phyloP scores from a whole-genome alignment of 176 grass and related monocot species.

The Elymus sibiricus region DNA sequence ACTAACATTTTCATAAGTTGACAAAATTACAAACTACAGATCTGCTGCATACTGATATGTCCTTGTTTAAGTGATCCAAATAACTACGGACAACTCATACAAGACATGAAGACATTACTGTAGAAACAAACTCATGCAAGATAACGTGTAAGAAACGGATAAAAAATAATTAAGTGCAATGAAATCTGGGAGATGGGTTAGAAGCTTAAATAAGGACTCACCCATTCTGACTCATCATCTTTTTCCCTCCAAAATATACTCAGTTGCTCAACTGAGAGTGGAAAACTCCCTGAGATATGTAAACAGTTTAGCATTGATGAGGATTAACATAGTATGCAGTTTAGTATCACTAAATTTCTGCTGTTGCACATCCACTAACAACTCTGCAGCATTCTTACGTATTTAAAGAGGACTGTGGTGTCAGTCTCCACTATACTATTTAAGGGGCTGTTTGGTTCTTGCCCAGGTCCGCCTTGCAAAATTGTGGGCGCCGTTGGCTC shows the following conservation, averaged over 20 bases:
- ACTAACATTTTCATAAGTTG: slow-evolving; percentile 3
- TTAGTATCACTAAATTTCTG: not conserved
- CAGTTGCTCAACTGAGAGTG: slow-evolving; percentile 54
- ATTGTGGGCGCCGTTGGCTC: too few relatives aligned
- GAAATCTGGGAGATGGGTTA: not conserved
- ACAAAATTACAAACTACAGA: not conserved
- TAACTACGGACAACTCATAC: not conserved
- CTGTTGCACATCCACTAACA: slow-evolving; percentile 19
- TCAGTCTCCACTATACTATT: slow-evolving; percentile 12
- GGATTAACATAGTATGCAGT: not conserved
- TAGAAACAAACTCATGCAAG: slow-evolving; percentile 16
- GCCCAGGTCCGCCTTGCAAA: too few relatives aligned
- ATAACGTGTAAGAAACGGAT: slow-evolving; percentile 7
- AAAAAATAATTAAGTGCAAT: not conserved
- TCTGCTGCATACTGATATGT: not conserved
- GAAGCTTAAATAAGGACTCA: slow-evolving; percentile 35
- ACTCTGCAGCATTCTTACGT: not conserved
- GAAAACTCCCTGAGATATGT: slow-evolving; percentile 45
- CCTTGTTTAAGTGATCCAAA: not conserved
- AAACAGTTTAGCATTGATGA: slow-evolving; percentile 6
- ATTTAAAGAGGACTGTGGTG: not conserved
- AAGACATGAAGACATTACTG: slow-evolving; percentile 18
- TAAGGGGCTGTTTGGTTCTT: too few relatives aligned
- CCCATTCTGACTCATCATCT: slow-evolving; percentile 97
- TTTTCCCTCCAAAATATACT: slow-evolving; percentile 92